Conservation (phyloP, 1,284 basidiomycete species). For the Ustilago sp. region DNA sequence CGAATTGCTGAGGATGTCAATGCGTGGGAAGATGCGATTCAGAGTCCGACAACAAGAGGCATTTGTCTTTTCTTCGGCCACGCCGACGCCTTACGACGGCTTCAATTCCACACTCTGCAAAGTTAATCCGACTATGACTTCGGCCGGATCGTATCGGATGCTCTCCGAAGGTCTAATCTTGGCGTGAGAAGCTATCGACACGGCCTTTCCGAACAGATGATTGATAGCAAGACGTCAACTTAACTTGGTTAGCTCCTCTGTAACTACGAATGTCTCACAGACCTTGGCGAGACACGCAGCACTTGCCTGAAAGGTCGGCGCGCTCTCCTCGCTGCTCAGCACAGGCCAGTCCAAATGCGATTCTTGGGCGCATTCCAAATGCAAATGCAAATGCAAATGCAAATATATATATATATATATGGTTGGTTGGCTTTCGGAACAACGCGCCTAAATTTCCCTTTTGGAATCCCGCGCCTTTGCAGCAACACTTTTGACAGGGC, state of each 20-base stretch:
- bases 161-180: neutral
- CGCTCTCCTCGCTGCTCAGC: neutral
- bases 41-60: neutral
- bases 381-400: neutral
- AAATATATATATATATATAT: no score
- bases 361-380: slow-evolving; percentile 13
- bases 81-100: no score
- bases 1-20: neutral
- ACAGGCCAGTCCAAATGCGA: slow-evolving; percentile 12
- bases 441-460: slow-evolving; percentile 1
- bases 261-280: neutral
- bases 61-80: neutral
- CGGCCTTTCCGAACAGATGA: neutral
- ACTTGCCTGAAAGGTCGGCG: neutral
- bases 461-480: neutral
- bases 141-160: neutral
- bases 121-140: no score
- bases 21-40: neutral
- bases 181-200: neutral
- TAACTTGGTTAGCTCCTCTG: no score
- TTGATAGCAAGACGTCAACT: neutral
- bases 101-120: no score
- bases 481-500: neutral
- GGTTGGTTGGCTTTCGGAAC: neutral
- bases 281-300: slow-evolving; percentile 5